A percentile compares a stretch with the other conserved stretches of the same genome.
Evolutionary conservation across 2,329 filamentous ascomycete genomes (phyloP).

Genomic region (Graphiopsis chlorocephala): DNA sequence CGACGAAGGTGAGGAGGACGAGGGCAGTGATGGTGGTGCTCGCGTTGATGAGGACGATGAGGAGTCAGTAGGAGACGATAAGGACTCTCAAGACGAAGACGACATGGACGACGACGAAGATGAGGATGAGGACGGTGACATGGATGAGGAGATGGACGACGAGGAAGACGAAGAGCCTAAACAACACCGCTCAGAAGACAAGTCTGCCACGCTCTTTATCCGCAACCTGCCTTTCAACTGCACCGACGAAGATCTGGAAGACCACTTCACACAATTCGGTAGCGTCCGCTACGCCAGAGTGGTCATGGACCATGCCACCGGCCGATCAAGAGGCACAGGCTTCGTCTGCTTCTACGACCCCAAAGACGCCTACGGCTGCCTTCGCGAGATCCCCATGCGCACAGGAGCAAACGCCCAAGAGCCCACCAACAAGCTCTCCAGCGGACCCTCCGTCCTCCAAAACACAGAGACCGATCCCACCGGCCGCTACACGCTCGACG

Average conservation of each 20-base stretch:
- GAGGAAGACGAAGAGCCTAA: conserved; percentile 41
- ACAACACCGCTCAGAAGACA: conserved; percentile 53
- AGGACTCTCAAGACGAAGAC: conserved; percentile 41
- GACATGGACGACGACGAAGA: conserved; percentile 41
- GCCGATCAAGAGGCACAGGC: conserved; percentile 83
- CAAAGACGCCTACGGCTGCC: conserved; percentile 72
- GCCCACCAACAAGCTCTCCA: conserved; percentile 53
- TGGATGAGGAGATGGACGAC: conserved; percentile 42
- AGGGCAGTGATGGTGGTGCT: conserved; percentile 29
- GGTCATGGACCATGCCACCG: conserved; percentile 81
- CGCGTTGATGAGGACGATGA: conserved; percentile 31
- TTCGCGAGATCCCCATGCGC: conserved; percentile 68
- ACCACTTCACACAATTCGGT: conserved; percentile 86
- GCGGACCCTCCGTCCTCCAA: conserved; percentile 68
- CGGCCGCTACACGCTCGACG: conserved; percentile 86
- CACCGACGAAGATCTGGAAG: conserved; percentile 76
- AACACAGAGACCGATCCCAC: conserved; percentile 77
- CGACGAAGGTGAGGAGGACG: conserved; percentile 45
- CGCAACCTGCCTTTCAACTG: conserved; percentile 90
- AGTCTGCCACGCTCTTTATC: conserved; percentile 80
- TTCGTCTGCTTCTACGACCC: conserved; percentile 89
- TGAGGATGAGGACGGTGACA: conserved; percentile 33
- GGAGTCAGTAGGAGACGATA: conserved; percentile 38
- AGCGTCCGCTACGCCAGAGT: conserved; percentile 86
- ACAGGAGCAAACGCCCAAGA: conserved; percentile 12